Base-by-base conservation (phyloP, 2,329 filamentous ascomycete species). In the Anisogramma anomala region DNA sequence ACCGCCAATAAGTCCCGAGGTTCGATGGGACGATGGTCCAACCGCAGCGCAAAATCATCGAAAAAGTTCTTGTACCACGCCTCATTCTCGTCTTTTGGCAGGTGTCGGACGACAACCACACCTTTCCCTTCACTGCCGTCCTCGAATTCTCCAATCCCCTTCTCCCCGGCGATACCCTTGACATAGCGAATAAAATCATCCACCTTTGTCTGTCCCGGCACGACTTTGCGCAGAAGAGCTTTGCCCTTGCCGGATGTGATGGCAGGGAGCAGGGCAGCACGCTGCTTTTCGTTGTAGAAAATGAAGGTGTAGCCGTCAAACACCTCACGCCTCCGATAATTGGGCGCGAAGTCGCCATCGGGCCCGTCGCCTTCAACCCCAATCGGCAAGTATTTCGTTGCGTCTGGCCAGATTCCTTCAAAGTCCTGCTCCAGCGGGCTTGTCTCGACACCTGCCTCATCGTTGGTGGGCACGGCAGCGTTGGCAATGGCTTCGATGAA, bases 1-100 rank as follows among this genome's bases (percentile, higher is more conserved):
- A 84, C 84, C 58, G 94, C 86, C 2, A 98, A 69, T 48, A 98
- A 94, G 52, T 95, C 88, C 43, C 82, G 87, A 55, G 95, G 87
- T 51, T 89, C 79, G 39, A 95, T 80, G 2, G 87, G 79, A 3
- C 86, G 77, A 56, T 94, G 87, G 46, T 87, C 81, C 10, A 93
- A 71, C 33, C 76, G 68, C 15, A 80, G 58, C 2, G 87, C 83
- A 13, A 93, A 74, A 6, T 77, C 64, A 4, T 71, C 79, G 49
- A 80, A 72, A 50, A 94, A 79, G 2, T 77, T 64, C 13, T 72
- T 67, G 45, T 76, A 84, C 85, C 84, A 94, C 8, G 72, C 65
- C 41, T 68, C 53, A 28, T 68, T 54, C 22, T 69, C 62, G 9
- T 69, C 64, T 52, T 33, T 69, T 8, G 78, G 71, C 17, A 78